Conservation (phyloP, 768 basidiomycete genomes). For the Mycena sanguinolenta region DNA sequence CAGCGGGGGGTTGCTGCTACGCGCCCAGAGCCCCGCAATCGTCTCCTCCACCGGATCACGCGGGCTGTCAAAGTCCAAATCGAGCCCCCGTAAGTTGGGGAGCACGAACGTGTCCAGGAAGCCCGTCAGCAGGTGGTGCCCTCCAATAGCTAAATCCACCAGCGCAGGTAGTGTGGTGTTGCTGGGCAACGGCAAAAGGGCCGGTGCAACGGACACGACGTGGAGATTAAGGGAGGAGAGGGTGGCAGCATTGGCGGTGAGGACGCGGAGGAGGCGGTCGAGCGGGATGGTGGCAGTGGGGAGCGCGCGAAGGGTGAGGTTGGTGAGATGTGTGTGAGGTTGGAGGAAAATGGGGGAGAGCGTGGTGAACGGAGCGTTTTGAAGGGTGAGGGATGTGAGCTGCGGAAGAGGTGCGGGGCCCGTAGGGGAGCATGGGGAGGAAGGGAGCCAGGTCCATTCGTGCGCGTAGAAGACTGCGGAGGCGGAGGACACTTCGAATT, state of each 20-base stretch:
- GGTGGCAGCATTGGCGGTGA: conserved; percentile 66
- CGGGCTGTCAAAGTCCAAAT: conserved; percentile 74
- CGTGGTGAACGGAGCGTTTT: conserved; percentile 84
- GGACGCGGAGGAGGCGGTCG: conserved; percentile 77
- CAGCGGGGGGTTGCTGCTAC: conserved; percentile 71
- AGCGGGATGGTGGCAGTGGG: conserved; percentile 73
- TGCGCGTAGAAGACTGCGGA: conserved; percentile 69
- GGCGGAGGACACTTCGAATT: conserved; percentile 83
- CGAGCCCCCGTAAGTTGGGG: conserved; percentile 70
- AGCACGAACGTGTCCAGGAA: conserved; percentile 72
- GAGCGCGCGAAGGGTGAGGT: conserved; percentile 74
- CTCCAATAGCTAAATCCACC: conserved; percentile 70
- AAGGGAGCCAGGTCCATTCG: conserved; percentile 84
- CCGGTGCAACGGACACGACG: conserved; percentile 70
- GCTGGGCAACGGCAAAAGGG: conserved; percentile 65
- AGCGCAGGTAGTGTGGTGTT: conserved; percentile 45
- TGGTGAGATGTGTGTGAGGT: conserved; percentile 58
- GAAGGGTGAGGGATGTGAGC: conserved; percentile 66
- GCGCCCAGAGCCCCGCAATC: conserved; percentile 70
- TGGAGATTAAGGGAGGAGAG: conserved; percentile 72
- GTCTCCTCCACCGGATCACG: conserved; percentile 83
- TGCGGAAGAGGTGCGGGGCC: conserved; percentile 59
- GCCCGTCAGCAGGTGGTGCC: conserved; percentile 74
- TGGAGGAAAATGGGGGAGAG: conserved; percentile 76
- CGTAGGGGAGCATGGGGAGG: conserved; percentile 1